These are phyloP conservation scores for Amaranthus hypochondriacus DNA, from an alignment of 148 eudicot species.

Conservation along the genomic window DNA sequence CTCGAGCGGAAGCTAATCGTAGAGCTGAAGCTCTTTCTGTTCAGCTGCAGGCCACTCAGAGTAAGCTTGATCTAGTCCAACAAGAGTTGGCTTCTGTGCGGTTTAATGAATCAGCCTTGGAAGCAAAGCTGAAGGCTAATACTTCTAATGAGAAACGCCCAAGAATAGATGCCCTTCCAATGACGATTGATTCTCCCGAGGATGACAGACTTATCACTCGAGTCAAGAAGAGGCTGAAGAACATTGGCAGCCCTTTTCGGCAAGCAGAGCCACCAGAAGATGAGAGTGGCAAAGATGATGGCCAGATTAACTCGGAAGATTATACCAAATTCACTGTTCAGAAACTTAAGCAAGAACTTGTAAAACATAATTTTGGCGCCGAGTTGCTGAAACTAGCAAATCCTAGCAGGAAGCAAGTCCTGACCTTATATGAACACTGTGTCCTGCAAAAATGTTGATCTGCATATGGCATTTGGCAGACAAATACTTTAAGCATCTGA, in stretches of 20 bases:
- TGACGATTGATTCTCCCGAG: conserved; percentile 52
- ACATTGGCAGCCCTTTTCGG: conserved; percentile 54
- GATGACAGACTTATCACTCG: conserved; percentile 42
- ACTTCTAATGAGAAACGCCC: conserved; percentile 72
- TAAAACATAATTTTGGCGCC: conserved; percentile 67
- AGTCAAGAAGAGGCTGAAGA: conserved; percentile 59
- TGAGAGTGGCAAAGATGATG: conserved; percentile 50
- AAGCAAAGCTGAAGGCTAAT: conserved; percentile 59
- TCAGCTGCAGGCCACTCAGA: conserved; percentile 81
- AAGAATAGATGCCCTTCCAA: conserved; percentile 53
- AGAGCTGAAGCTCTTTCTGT: conserved; percentile 82
- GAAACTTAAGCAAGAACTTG: conserved; percentile 83
- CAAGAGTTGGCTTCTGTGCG: conserved; percentile 74
- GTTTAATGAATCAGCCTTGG: conserved; percentile 69
- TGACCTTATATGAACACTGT: conserved; percentile 73
- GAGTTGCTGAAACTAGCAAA: conserved; percentile 71
- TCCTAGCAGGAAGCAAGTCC: conserved; percentile 69
- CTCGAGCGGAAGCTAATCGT: conserved; percentile 73
- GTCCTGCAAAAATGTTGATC: conserved; percentile 50
- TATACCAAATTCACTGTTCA: conserved; percentile 66
- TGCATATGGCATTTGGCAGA: neutral
- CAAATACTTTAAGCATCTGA: conserved; percentile 4
- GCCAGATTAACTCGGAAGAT: conserved; percentile 48
- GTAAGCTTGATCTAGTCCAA: conserved; percentile 69
- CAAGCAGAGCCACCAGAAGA: conserved; percentile 42